Conservation (phyloP, 305 asterid genomes). For the Plantago coronopus region DNA sequence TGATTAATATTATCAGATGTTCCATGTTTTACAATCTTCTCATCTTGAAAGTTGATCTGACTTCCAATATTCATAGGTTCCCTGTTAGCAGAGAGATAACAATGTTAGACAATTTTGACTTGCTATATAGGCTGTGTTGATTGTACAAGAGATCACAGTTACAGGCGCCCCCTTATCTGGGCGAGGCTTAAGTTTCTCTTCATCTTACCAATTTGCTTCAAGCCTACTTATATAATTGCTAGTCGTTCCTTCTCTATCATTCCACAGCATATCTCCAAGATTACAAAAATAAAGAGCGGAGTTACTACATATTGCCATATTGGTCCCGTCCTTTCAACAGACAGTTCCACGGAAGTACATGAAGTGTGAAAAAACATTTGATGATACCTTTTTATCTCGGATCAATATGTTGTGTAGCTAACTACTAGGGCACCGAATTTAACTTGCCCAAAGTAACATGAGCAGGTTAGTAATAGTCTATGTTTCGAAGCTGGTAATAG, state of each 20-base stretch:
- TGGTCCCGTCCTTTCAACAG: no score
- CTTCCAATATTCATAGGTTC: slow-evolving; percentile 12
- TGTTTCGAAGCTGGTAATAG: neutral
- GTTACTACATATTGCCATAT: no score
- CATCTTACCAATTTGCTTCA: neutral
- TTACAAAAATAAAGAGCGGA: no score
- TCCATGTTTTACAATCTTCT: slow-evolving; percentile 10
- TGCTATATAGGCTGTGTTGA: slow-evolving; percentile 20
- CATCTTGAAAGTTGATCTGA: slow-evolving; percentile 14
- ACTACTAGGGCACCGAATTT: no score
- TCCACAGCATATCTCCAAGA: no score
- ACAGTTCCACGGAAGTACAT: no score
- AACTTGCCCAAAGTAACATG: no score
- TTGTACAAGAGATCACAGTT: slow-evolving; percentile 17
- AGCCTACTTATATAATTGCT: neutral
- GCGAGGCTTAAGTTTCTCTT: slow-evolving; percentile 1
- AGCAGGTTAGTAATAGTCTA: neutral
- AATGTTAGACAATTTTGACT: slow-evolving; percentile 29
- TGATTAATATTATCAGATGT: neutral
- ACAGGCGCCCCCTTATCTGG: slow-evolving; percentile 3
- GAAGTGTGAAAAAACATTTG: no score
- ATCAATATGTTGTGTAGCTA: no score
- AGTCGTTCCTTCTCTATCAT: no score
- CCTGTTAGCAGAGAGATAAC: slow-evolving; percentile 6
- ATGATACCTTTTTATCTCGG: no score